Evolutionary conservation across 805 yeast genomes (phyloP), one percentile per base, ranked within the genome.

Genomic region (Myxozyma vanderwaltii): DNA sequence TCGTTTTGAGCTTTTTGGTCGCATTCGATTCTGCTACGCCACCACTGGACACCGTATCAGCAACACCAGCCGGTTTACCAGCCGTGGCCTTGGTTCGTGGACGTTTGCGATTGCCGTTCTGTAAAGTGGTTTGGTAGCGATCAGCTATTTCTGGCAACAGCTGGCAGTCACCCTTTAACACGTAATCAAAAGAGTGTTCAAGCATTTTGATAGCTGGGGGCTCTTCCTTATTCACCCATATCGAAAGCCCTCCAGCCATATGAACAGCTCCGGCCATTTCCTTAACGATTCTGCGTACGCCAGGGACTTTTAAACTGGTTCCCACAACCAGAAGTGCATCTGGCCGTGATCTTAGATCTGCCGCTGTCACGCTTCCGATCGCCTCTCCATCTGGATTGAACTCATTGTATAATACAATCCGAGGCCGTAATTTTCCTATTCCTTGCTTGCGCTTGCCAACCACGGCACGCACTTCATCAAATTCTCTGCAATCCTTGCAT

Each of bases 311-410:
- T 58, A 91, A 76, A 1, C 95, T 85, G 0, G 97, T 91, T 2
- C 97, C 97, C 6, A 87, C 88, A 52, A 91, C 85, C 5, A 91
- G 74, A 47, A 90, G 73, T 67, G 92, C 86, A 70, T 91, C 97
- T 17, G 95, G 91, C 39, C 79, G 80, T 10, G 78, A 73, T 59
- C 77, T 79, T 44, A 88, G 72, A 71, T 91, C 97, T 1, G 78
- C 65, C 17, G 86, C 86, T 4, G 90, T 81, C 3, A 88, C 82
- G 53, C 83, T 82, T 0, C 96, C 96, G 49, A 91, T 89, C 29
- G 86, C 82, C 46, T 92, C 96, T 62, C 94, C 91, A 70, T 90
- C 96, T 0, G 96, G 96, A 69, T 91, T 88, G 56, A 79, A 78
- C 67, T 91, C 89, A 76, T 88, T 79, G 77, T 91, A 86, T 8